phyloP scores from a whole-genome alignment of 495 filamentous ascomycete genomes.

The Aspergillus sparsus region DNA sequence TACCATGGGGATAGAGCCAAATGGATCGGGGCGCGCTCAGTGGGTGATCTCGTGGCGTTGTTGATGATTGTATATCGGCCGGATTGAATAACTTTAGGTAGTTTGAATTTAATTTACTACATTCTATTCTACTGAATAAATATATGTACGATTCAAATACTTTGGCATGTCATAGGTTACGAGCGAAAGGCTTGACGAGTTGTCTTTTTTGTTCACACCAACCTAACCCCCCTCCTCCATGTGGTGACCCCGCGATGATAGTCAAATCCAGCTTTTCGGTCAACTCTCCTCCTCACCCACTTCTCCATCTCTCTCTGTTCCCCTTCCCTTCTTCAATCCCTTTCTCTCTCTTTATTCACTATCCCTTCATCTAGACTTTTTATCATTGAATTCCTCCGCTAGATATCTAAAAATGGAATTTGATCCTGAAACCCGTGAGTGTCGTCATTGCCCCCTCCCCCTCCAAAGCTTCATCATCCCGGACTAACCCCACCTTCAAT shows the following conservation, averaged over 20 bases:
- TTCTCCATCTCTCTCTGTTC: slow-evolving; percentile 15
- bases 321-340: slow-evolving; percentile 15
- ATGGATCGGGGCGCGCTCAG: too few species aligned
- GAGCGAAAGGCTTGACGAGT: neutral
- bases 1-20: neutral
- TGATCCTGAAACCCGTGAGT: slow-evolving; percentile 63
- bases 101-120: neutral
- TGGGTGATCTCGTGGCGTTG: too few species aligned
- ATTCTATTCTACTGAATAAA: neutral
- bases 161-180: neutral
- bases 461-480: neutral
- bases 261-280: slow-evolving; percentile 15
- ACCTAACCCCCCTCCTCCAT: neutral
- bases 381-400: slow-evolving; percentile 9
- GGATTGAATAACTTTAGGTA: too few species aligned
- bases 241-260: slow-evolving; percentile 12
- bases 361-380: slow-evolving; percentile 2
- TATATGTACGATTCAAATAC: neutral
- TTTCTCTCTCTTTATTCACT: slow-evolving; percentile 2
- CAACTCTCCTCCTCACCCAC: slow-evolving; percentile 11
- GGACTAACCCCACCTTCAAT: slow-evolving; percentile 23
- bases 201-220: neutral
- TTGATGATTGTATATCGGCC: too few species aligned
- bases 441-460: neutral
- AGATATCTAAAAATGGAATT: slow-evolving; percentile 52